A percentile compares a stretch with the other conserved stretches of the same genome.
Conservation (phyloP, 2,329 filamentous ascomycete species). For the Colletotrichum brevisporum region DNA sequence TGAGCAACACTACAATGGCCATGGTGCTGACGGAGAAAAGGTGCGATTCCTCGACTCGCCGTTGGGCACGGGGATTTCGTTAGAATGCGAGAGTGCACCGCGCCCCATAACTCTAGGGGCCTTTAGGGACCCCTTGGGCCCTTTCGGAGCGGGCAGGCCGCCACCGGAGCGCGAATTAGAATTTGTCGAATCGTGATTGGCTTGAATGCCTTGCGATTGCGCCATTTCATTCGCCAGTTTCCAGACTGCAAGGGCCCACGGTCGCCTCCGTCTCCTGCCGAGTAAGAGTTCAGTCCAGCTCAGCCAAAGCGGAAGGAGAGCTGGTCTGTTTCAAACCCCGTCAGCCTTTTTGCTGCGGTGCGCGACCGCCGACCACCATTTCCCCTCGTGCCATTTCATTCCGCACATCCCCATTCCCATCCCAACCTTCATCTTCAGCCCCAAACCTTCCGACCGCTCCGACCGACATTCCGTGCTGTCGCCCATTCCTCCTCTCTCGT, state of each 20-base stretch:
- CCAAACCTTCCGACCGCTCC: constrained; percentile 11
- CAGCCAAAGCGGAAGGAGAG: constrained; percentile 32
- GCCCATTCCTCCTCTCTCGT: constrained; percentile 2
- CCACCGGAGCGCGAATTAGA: constrained; percentile 35
- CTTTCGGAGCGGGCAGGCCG: constrained; percentile 23
- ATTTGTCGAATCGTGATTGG: constrained; percentile 31
- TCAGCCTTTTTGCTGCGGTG: constrained; percentile 6
- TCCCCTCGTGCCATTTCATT: constrained; percentile 21
- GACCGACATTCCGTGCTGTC: constrained; percentile 6
- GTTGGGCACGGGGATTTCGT: constrained; percentile 21
- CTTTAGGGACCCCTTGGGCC: background rate
- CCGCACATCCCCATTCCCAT: background rate
- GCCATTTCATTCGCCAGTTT: constrained; percentile 24
- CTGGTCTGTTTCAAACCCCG: constrained; percentile 38
- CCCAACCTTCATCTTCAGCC: constrained; percentile 14
- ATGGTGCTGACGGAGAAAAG: constrained; percentile 18
- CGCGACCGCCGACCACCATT: constrained; percentile 10
- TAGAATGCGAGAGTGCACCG: constrained; percentile 17
- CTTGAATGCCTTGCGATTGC: constrained; percentile 8
- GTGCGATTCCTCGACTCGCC: constrained; percentile 10
- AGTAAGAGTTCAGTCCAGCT: background rate
- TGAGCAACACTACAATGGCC: background rate
- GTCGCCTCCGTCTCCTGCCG: constrained; percentile 39
- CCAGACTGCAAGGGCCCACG: constrained; percentile 19
- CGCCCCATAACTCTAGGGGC: background rate